Conservation (phyloP, 1,139 yeast genomes). For the Saccharomycopsis hybrid region DNA sequence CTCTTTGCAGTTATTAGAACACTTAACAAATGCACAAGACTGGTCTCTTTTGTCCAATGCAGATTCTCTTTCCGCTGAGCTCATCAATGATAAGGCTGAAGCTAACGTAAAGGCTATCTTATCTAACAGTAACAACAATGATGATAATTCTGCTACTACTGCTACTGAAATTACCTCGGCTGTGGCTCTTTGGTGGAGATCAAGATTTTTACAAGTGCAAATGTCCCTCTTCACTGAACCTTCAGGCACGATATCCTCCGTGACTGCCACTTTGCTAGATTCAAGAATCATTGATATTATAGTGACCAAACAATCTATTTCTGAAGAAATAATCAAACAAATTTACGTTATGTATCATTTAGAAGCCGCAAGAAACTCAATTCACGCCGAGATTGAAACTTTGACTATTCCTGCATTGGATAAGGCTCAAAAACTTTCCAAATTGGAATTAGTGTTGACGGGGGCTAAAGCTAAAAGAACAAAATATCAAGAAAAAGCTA, state of each 20-base stretch:
- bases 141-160: not conserved
- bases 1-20: slow-evolving; percentile 47
- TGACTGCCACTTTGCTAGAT: not conserved
- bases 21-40: slow-evolving; percentile 32
- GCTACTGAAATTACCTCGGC: slow-evolving; percentile 32
- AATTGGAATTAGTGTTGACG: slow-evolving; percentile 60
- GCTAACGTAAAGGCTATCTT: not conserved
- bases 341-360: slow-evolving; percentile 38
- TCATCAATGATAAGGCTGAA: not conserved
- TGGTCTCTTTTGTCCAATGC: slow-evolving; percentile 29
- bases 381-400: slow-evolving; percentile 57
- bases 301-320: not conserved
- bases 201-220: slow-evolving; percentile 59
- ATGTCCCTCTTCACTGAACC: slow-evolving; percentile 55
- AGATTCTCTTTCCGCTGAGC: slow-evolving; percentile 24
- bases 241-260: slow-evolving; percentile 30
- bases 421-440: slow-evolving; percentile 51
- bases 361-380: slow-evolving; percentile 60
- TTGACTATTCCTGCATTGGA: slow-evolving; percentile 44
- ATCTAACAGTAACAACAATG: not conserved
- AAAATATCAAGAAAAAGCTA: slow-evolving; percentile 64
- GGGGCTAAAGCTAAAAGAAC: slow-evolving; percentile 90
- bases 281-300: slow-evolving; percentile 5
- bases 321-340: slow-evolving; percentile 6
- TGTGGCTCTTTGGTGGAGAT: slow-evolving; percentile 64